Evolutionary conservation across 106 monocot species (phyloP).

Genomic region (Triglochin maritima): DNA sequence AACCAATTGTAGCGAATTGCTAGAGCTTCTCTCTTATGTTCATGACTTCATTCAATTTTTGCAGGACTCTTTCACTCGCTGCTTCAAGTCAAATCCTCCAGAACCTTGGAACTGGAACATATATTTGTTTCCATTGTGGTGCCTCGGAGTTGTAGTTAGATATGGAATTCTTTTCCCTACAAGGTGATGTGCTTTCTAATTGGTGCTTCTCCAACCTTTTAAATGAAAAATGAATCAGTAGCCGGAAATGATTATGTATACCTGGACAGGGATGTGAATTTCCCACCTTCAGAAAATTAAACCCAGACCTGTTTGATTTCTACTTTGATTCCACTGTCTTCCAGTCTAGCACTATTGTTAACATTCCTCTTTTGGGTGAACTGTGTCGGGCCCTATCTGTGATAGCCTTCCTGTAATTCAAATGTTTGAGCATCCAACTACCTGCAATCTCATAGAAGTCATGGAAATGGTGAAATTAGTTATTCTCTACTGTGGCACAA

Average conservation of each 20-base stretch:
- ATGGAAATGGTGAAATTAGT: too few relatives aligned
- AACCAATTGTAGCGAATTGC: too few relatives aligned
- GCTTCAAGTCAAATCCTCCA: constrained; percentile 92
- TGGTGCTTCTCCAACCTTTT: too few relatives aligned
- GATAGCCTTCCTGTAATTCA: too few relatives aligned
- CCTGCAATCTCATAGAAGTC: too few relatives aligned
- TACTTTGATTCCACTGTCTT: not conserved
- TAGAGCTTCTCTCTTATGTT: too few relatives aligned
- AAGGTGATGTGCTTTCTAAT: constrained; percentile 27
- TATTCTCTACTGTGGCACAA: too few relatives aligned
- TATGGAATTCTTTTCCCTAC: constrained; percentile 81
- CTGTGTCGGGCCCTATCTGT: too few relatives aligned
- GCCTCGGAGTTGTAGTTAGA: constrained; percentile 78
- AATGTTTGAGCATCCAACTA: too few relatives aligned
- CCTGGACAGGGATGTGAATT: not conserved
- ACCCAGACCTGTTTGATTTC: too few relatives aligned
- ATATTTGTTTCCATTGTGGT: constrained; percentile 94
- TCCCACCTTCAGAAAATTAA: not conserved
- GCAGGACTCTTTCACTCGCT: constrained; percentile 90
- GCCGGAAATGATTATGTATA: too few relatives aligned
- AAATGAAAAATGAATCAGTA: too few relatives aligned
- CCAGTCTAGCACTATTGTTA: not conserved
- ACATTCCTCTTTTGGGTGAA: not conserved
- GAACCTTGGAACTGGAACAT: constrained; percentile 98
- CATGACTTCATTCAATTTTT: not conserved